These are phyloP conservation scores for Gaertneriomyces semiglobifer DNA, from an alignment of 192 early-diverging fungal species.

Conservation along the genomic window DNA sequence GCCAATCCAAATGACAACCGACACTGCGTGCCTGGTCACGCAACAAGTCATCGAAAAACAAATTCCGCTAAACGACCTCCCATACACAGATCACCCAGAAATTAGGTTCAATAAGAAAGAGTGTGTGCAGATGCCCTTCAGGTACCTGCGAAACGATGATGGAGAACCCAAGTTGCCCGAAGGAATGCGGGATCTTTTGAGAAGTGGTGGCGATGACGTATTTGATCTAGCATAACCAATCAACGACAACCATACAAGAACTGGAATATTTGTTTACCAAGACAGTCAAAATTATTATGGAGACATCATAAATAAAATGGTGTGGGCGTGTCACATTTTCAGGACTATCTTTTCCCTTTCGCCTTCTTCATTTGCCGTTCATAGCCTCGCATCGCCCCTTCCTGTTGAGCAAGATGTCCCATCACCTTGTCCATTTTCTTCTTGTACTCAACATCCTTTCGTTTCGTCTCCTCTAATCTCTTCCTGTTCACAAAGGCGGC, in stretches of 20 bases:
- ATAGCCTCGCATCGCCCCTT: conserved; percentile 56
- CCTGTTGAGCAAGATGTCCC: conserved; percentile 79
- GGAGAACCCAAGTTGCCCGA: conserved; percentile 60
- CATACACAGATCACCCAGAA: conserved; percentile 72
- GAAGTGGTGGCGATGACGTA: conserved; percentile 59
- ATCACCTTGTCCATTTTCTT: conserved; percentile 89
- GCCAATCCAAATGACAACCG: conserved; percentile 80
- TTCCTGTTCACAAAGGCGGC: conserved; percentile 79
- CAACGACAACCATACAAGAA: too few species aligned
- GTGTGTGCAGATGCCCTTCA: conserved; percentile 75
- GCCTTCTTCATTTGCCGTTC: conserved; percentile 45
- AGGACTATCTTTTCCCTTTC: conserved; percentile 27
- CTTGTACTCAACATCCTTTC: conserved; percentile 80
- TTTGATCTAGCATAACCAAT: too few species aligned
- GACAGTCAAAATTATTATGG: too few species aligned
- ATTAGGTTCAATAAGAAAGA: conserved; percentile 65
- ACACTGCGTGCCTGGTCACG: conserved; percentile 74
- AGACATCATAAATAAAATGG: too few species aligned
- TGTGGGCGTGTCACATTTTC: too few species aligned
- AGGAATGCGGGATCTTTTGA: conserved; percentile 71
- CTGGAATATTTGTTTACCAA: too few species aligned
- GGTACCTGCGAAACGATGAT: conserved; percentile 60
- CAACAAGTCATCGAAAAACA: conserved; percentile 63
- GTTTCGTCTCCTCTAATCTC: conserved; percentile 61
- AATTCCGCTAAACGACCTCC: conserved; percentile 58